Percentiles rank a stretch among this genome's conserved stretches.
These are phyloP conservation scores for Hericium alpestre DNA, from an alignment of 768 basidiomycete genomes.

Conservation along the genomic window DNA sequence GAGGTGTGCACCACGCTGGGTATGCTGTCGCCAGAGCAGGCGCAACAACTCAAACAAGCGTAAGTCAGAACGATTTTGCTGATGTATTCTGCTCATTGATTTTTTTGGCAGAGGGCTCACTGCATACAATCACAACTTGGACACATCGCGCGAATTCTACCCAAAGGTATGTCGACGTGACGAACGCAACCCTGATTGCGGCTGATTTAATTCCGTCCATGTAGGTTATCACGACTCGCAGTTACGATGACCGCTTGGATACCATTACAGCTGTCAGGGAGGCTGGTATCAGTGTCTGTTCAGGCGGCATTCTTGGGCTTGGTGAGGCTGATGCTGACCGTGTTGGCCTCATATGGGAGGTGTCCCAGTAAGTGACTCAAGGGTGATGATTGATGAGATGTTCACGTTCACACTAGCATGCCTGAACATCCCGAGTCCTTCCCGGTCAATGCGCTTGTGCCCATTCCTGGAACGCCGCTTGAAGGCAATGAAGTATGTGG, in stretches of 20 bases:
- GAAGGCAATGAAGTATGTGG: constrained; percentile 72
- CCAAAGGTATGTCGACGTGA: constrained; percentile 51
- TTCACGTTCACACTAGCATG: constrained; percentile 41
- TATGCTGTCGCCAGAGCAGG: constrained; percentile 93
- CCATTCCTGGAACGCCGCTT: constrained; percentile 88
- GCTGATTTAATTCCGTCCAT: constrained; percentile 4
- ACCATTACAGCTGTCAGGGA: constrained; percentile 87
- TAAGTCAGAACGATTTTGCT: constrained; percentile 25
- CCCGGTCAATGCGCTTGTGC: constrained; percentile 95
- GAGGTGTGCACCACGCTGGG: constrained; percentile 98
- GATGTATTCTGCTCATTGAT: background rate
- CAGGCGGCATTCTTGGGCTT: constrained; percentile 89
- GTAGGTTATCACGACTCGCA: constrained; percentile 89
- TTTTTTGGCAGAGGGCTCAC: constrained; percentile 60
- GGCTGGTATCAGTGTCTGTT: constrained; percentile 95
- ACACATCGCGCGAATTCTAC: constrained; percentile 95
- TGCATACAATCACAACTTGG: constrained; percentile 97
- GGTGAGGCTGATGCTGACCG: constrained; percentile 87
- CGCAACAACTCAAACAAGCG: constrained; percentile 86
- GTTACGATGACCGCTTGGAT: constrained; percentile 85
- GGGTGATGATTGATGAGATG: constrained; percentile 1
- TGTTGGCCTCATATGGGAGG: constrained; percentile 89
- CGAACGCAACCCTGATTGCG: background rate
- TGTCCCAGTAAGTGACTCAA: constrained; percentile 59
- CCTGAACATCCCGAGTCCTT: constrained; percentile 97